phyloP scores from a whole-genome alignment of 108 stramenopile species.

The Skeletonema marinoi region DNA sequence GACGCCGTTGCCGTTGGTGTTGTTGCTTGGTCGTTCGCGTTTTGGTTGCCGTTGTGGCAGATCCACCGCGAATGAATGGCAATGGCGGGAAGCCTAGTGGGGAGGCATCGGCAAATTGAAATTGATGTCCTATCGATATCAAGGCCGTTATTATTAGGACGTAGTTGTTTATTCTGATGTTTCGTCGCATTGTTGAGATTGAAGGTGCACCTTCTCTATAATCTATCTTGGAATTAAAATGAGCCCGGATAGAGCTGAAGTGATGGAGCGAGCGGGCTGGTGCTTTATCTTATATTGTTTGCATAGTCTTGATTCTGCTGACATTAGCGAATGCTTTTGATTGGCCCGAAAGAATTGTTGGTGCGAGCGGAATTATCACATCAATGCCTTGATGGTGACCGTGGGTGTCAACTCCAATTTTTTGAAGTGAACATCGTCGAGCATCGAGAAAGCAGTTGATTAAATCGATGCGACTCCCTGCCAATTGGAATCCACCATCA shows the following conservation, averaged over 20 bases:
- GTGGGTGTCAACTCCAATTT: no score
- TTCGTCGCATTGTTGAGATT: neutral
- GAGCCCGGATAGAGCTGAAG: neutral
- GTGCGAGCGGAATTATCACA: no score
- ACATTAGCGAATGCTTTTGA: neutral
- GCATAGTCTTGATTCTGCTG: neutral
- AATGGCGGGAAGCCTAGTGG: slow-evolving; percentile 8
- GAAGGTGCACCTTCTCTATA: neutral
- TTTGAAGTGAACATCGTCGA: no score
- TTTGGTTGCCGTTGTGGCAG: slow-evolving; percentile 9
- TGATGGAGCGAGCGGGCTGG: no score
- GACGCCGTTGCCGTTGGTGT: slow-evolving; percentile 3
- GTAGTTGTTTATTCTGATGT: neutral
- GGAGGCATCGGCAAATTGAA: neutral
- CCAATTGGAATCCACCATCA: no score
- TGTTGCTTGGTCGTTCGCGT: slow-evolving; percentile 12
- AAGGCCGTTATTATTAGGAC: neutral
- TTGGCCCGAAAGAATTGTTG: neutral
- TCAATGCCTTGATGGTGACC: no score
- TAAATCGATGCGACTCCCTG: no score
- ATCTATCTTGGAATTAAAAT: neutral
- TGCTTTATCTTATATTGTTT: no score
- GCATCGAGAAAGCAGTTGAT: no score
- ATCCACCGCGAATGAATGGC: slow-evolving; percentile 39
- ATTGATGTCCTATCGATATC: neutral